These are phyloP conservation scores for Salvia splendens DNA, from an alignment of 257 asterid genomes.

Conservation along the genomic window DNA sequence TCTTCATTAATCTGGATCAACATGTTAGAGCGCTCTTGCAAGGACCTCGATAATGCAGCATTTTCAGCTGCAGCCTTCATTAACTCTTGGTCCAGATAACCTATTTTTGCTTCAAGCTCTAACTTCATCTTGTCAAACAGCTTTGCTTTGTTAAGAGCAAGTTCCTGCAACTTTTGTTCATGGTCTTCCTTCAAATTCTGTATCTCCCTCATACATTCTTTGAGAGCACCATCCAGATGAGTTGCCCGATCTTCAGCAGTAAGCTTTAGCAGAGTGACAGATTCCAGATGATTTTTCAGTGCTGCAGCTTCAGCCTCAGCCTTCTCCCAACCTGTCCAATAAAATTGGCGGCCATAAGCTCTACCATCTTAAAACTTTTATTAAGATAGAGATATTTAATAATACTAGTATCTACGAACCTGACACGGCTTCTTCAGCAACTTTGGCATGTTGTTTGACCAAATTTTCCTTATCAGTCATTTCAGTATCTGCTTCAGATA, in stretches of 20 bases:
- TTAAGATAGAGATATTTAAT: neutral
- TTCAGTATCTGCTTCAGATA: conserved; percentile 72
- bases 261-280: conserved; percentile 87
- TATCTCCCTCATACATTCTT: conserved; percentile 96
- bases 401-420: conserved; percentile 48
- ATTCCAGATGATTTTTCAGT: conserved; percentile 81
- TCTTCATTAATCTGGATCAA: conserved; percentile 76
- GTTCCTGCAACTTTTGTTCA: conserved; percentile 69
- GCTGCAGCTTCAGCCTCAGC: conserved; percentile 96
- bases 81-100: conserved; percentile 70
- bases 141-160: conserved; percentile 62
- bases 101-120: conserved; percentile 71
- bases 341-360: conserved; percentile 24
- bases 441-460: conserved; percentile 95
- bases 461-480: conserved; percentile 72
- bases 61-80: conserved; percentile 82
- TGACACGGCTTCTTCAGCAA: conserved; percentile 99
- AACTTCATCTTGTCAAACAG: conserved; percentile 74
- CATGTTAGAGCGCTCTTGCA: conserved; percentile 93
- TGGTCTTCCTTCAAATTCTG: conserved; percentile 87
- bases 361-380: conserved; percentile 13
- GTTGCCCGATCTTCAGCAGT: conserved; percentile 94
- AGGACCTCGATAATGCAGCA: conserved; percentile 78
- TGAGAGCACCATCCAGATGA: conserved; percentile 91
- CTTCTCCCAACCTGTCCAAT: conserved; percentile 94